Conservation (phyloP, 139 green algal genomes). For the Chlamydomonas schloesseri region DNA sequence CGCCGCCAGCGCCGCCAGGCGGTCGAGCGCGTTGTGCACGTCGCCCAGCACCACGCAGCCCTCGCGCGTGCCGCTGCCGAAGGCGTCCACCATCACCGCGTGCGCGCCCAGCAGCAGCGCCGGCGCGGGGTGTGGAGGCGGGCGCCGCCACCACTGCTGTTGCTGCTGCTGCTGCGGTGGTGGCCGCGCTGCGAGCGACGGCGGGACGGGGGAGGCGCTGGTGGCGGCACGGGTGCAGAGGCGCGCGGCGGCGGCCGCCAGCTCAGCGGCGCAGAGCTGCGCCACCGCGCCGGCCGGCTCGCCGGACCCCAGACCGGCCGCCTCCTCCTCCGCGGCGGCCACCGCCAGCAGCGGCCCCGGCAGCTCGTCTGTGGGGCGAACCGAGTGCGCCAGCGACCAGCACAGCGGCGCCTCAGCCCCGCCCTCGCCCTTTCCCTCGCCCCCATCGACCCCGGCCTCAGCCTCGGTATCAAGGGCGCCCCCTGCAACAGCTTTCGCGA, state of each 20-base stretch:
- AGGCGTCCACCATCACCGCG: background rate
- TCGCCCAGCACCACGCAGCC: background rate
- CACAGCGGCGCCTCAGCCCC: too few species aligned
- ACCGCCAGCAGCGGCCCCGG: background rate
- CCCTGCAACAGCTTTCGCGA: too few species aligned
- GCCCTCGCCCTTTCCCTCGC: too few species aligned
- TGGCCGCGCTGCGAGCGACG: too few species aligned
- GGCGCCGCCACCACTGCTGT: background rate
- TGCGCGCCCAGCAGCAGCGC: background rate
- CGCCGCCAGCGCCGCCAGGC: background rate
- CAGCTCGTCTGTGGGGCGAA: background rate
- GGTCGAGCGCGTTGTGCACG: background rate
- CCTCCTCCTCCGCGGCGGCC: background rate
- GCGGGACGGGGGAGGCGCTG: background rate
- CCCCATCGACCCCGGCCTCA: too few species aligned
- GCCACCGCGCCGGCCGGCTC: background rate
- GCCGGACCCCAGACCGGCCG: background rate
- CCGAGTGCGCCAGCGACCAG: conserved; percentile 21
- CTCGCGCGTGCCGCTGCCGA: background rate
- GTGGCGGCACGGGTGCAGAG: background rate
- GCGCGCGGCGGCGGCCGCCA: background rate
- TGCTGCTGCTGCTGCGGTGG: too few species aligned
- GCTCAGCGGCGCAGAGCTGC: background rate
- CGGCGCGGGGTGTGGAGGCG: background rate
- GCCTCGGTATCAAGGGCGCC: too few species aligned